These are phyloP conservation scores for Arthromyces matolae DNA, from an alignment of 768 basidiomycete species.

Conservation along the genomic window DNA sequence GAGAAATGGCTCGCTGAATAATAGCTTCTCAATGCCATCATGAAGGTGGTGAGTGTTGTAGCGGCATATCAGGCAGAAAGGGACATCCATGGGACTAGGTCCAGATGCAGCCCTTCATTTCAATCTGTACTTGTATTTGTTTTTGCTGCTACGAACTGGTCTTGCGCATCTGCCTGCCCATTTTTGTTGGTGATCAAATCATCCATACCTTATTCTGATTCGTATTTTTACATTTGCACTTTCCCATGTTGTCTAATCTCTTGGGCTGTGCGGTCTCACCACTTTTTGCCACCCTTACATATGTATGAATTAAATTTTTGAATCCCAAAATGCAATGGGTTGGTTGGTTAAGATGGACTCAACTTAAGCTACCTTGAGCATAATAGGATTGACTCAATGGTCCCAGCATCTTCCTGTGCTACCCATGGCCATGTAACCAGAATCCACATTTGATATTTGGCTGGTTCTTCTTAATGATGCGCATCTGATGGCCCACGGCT, in stretches of 20 bases:
- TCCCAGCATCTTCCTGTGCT: too few species aligned
- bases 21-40: slow-evolving; percentile 12
- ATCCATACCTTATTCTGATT: slow-evolving; percentile 12
- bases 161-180: slow-evolving; percentile 11
- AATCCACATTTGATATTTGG: too few species aligned
- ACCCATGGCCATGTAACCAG: too few species aligned
- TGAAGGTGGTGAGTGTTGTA: background rate
- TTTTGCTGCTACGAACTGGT: too few species aligned
- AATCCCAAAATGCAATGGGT: too few species aligned
- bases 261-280: slow-evolving; percentile 11
- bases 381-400: too few species aligned
- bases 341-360: too few species aligned
- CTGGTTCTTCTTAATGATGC: too few species aligned
- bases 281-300: slow-evolving; percentile 7
- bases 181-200: slow-evolving; percentile 9
- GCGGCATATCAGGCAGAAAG: slow-evolving; percentile 2
- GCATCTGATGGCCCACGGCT: too few species aligned
- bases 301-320: slow-evolving; percentile 15
- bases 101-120: too few species aligned
- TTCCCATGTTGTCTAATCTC: slow-evolving; percentile 3
- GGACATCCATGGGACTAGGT: slow-evolving; percentile 3
- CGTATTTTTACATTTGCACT: slow-evolving; percentile 7
- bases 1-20: slow-evolving; percentile 89
- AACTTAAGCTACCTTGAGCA: too few species aligned
- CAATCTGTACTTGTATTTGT: slow-evolving; percentile 16